Percentiles rank a stretch among this genome's conserved stretches.
Evolutionary conservation across 768 basidiomycete genomes (phyloP).

Genomic region (Lactarius deliciosus): DNA sequence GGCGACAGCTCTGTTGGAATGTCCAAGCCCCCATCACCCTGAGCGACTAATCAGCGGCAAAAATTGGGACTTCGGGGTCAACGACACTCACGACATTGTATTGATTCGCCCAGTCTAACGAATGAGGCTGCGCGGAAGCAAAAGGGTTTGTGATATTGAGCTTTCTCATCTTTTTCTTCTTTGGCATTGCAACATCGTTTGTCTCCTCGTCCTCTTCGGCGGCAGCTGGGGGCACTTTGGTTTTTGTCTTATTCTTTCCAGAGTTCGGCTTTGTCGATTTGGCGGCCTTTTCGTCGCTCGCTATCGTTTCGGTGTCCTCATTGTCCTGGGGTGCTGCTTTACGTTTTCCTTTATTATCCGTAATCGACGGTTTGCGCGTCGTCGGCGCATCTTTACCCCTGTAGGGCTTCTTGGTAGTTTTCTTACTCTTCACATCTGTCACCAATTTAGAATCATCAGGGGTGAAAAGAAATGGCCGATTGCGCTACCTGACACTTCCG

Average conservation of each 20-base stretch:
- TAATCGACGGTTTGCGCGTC: slow-evolving; percentile 10
- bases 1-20: slow-evolving; percentile 28
- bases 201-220: slow-evolving; percentile 9
- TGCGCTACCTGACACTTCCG: slow-evolving; percentile 4
- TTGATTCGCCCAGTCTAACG: slow-evolving; percentile 27
- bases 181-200: slow-evolving; percentile 17
- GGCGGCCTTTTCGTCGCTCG: neutral
- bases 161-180: slow-evolving; percentile 29
- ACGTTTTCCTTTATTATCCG: slow-evolving; percentile 41
- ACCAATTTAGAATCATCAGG: neutral
- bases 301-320: slow-evolving; percentile 29
- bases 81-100: slow-evolving; percentile 22
- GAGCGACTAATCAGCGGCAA: slow-evolving; percentile 5
- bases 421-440: slow-evolving; percentile 13
- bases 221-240: slow-evolving; percentile 2
- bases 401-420: slow-evolving; percentile 22
- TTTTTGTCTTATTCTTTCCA: neutral
- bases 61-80: neutral
- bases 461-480: neutral
- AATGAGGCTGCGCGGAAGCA: slow-evolving; percentile 13
- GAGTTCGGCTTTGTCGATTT: slow-evolving; percentile 9
- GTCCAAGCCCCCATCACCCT: slow-evolving; percentile 24
- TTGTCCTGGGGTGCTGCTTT: slow-evolving; percentile 35
- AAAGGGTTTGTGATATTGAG: slow-evolving; percentile 26
- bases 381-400: slow-evolving; percentile 23